Conservation (phyloP, 2,329 filamentous ascomycete genomes). For the Talaromyces sp. region DNA sequence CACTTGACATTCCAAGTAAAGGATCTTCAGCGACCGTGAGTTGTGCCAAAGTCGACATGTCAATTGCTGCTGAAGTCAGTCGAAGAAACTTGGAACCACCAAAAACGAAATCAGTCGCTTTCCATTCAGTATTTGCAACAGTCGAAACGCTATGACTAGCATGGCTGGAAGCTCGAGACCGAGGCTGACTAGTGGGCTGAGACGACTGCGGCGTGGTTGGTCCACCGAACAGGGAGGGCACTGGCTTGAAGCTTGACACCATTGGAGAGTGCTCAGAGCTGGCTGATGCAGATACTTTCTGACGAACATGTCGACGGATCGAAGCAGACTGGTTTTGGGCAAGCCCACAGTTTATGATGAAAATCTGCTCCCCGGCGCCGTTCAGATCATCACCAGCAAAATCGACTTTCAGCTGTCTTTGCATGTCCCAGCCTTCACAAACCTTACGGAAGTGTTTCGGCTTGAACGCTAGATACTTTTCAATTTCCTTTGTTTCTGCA, state of each 20-base stretch:
- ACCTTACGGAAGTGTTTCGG: conserved; percentile 72
- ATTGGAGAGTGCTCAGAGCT: conserved; percentile 17
- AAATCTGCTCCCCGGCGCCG: conserved; percentile 68
- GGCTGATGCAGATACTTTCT: conserved; percentile 34
- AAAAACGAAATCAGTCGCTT: conserved; percentile 56
- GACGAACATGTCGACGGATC: conserved; percentile 56
- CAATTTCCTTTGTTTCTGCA: conserved; percentile 76
- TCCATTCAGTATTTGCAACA: conserved; percentile 59
- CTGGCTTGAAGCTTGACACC: conserved; percentile 19
- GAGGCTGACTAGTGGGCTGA: conserved; percentile 16
- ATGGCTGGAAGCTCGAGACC: conserved; percentile 30
- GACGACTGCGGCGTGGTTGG: conserved; percentile 19
- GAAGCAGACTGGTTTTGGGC: conserved; percentile 52
- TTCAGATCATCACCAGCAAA: conserved; percentile 77
- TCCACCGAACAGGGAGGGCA: conserved; percentile 50
- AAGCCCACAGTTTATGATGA: conserved; percentile 69
- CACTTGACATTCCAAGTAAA: conserved; percentile 55
- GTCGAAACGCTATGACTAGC: conserved; percentile 30
- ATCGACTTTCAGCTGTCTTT: conserved; percentile 75
- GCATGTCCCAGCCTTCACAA: conserved; percentile 91
- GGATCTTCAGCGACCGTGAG: conserved; percentile 75
- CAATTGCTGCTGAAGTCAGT: conserved; percentile 66
- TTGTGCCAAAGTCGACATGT: conserved; percentile 67
- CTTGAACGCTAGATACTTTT: conserved; percentile 65
- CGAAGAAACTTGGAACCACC: conserved; percentile 55